These are phyloP conservation scores for Lecanosticta acicola DNA, from an alignment of 2,329 filamentous ascomycete species.

Conservation along the genomic window DNA sequence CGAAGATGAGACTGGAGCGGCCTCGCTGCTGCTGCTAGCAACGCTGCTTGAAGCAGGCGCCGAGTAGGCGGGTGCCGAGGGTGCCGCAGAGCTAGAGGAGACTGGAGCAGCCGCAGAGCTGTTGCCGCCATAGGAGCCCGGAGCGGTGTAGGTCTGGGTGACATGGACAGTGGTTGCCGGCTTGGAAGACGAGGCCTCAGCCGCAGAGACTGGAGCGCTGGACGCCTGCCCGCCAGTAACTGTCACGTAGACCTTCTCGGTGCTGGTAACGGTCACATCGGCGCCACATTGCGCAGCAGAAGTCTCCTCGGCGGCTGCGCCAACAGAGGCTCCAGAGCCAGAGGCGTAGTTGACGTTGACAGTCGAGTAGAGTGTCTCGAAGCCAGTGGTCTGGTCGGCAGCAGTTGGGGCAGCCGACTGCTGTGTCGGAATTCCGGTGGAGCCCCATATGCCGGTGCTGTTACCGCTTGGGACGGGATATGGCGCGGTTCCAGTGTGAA, in stretches of 20 bases:
- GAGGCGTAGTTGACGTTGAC: slow-evolving; percentile 8
- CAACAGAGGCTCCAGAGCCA: slow-evolving; percentile 4
- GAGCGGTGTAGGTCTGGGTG: too few relatives aligned
- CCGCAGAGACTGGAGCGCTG: slow-evolving; percentile 5
- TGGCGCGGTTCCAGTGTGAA: slow-evolving; percentile 23
- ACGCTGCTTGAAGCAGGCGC: slow-evolving; percentile 4
- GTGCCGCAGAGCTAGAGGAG: slow-evolving; percentile 11
- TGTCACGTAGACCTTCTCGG: slow-evolving; percentile 35
- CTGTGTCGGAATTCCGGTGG: slow-evolving; percentile 18
- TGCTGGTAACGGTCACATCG: slow-evolving; percentile 38
- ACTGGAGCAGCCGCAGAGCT: slow-evolving; percentile 11
- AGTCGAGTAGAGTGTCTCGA: slow-evolving; percentile 20
- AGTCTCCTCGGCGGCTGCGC: slow-evolving; percentile 8
- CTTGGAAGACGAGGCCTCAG: slow-evolving; percentile 1
- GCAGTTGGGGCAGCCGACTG: slow-evolving; percentile 7
- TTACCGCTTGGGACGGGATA: slow-evolving; percentile 28
- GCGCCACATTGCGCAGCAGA: slow-evolving; percentile 15
- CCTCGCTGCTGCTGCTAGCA: slow-evolving; percentile 11
- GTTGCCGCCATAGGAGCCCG: slow-evolving; percentile 3
- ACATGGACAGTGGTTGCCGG: not conserved
- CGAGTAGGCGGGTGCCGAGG: slow-evolving; percentile 13
- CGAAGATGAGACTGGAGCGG: slow-evolving; percentile 12
- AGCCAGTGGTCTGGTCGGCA: slow-evolving; percentile 7
- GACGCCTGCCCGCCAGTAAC: slow-evolving; percentile 13
- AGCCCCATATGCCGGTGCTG: slow-evolving; percentile 24